Conservation (phyloP, 2,329 filamentous ascomycete genomes). For the Aspergillus novoparasiticus region DNA sequence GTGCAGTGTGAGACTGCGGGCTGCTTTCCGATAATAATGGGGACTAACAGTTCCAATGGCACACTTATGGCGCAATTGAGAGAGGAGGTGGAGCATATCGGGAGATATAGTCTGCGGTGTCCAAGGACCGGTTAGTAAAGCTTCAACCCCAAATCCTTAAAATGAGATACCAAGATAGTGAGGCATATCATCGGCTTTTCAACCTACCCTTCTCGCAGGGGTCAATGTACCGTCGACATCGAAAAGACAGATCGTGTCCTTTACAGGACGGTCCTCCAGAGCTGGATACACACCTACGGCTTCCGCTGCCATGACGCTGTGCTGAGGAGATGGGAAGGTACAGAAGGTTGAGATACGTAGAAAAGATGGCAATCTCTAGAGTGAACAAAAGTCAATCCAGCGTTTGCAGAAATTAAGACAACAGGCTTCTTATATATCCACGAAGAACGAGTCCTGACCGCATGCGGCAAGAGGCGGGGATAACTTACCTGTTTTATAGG, state of each 20-base stretch:
- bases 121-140: constrained; percentile 4
- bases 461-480: constrained; percentile 30
- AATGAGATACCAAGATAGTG: neutral
- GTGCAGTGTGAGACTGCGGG: constrained; percentile 20
- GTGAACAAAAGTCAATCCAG: constrained; percentile 15
- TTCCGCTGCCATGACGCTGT: constrained; percentile 31
- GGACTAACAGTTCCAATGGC: constrained; percentile 36
- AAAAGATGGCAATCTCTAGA: neutral
- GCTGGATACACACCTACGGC: constrained; percentile 61
- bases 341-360: neutral
- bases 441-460: constrained; percentile 25
- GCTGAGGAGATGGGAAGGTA: neutral
- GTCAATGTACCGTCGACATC: constrained; percentile 95
- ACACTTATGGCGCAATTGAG: constrained; percentile 68
- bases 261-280: constrained; percentile 79
- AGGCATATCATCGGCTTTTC: neutral
- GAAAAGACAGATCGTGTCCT: constrained; percentile 93
- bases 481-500: constrained; percentile 9
- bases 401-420: constrained; percentile 15
- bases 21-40: neutral
- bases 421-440: neutral
- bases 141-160: neutral
- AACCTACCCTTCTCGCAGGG: constrained; percentile 69
- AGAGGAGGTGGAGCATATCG: constrained; percentile 81
- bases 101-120: constrained; percentile 64